These are phyloP conservation scores for Zanthoxylum bungeanum DNA, from an alignment of 345 rosid species.

Conservation along the genomic window DNA sequence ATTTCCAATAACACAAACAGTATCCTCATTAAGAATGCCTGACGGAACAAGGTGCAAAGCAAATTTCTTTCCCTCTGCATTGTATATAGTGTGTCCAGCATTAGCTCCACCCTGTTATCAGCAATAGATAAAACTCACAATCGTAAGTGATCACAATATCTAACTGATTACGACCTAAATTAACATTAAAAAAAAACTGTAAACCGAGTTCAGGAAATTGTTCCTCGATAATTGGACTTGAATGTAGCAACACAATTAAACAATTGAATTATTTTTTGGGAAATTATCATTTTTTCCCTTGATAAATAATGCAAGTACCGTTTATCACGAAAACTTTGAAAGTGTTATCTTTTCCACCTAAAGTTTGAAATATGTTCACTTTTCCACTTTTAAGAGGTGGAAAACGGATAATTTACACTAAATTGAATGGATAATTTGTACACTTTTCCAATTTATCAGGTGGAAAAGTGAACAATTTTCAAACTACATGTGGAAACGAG, in stretches of 20 bases:
- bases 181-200: too few relatives aligned
- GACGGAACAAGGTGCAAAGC: constrained; percentile 98
- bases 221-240: not conserved
- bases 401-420: too few relatives aligned
- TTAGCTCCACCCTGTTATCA: constrained; percentile 87
- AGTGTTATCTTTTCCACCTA: too few relatives aligned
- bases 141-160: not conserved
- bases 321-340: not conserved
- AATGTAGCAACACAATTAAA: not conserved
- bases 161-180: not conserved
- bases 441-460: too few relatives aligned
- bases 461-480: too few relatives aligned
- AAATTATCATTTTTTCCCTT: too few relatives aligned
- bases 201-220: not conserved
- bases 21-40: constrained; percentile 81
- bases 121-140: not conserved
- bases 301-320: not conserved
- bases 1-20: constrained; percentile 88
- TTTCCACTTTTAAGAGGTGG: too few relatives aligned
- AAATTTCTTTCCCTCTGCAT: constrained; percentile 87
- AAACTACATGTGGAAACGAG: too few relatives aligned
- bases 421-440: too few relatives aligned
- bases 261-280: not conserved
- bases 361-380: too few relatives aligned
- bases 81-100: constrained; percentile 97